Percentiles rank a stretch among this genome's conserved stretches.
These are phyloP conservation scores for Emericellopsis terricola DNA, from an alignment of 495 filamentous ascomycete species.

Conservation along the genomic window DNA sequence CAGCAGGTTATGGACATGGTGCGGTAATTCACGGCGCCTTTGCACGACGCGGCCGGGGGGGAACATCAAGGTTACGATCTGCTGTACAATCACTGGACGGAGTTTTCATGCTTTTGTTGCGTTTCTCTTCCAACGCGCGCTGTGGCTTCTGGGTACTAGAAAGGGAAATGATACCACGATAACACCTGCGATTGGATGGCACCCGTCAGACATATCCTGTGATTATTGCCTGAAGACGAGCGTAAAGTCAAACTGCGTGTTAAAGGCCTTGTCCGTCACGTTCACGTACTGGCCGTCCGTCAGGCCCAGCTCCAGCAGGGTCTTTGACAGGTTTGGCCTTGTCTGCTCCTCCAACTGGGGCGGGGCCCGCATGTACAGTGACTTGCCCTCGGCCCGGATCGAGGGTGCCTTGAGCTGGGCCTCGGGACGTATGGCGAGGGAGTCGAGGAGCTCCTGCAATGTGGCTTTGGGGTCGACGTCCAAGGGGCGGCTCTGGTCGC, in stretches of 20 bases:
- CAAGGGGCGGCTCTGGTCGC: constrained; percentile 57
- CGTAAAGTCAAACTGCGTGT: constrained; percentile 40
- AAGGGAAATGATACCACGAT: neutral
- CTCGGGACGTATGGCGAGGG: constrained; percentile 64
- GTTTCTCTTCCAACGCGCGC: too few species aligned
- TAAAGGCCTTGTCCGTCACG: constrained; percentile 71
- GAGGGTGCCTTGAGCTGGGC: constrained; percentile 82
- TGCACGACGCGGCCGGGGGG: too few species aligned
- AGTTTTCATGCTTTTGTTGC: too few species aligned
- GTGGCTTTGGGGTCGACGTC: constrained; percentile 52
- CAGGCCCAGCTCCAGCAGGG: constrained; percentile 32
- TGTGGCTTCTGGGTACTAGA: neutral
- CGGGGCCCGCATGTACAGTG: constrained; percentile 78
- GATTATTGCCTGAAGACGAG: neutral
- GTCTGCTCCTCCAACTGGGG: constrained; percentile 67
- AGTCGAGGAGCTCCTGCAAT: constrained; percentile 71
- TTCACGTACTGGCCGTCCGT: constrained; percentile 38
- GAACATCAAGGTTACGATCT: too few species aligned
- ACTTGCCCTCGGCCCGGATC: constrained; percentile 60
- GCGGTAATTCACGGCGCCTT: constrained; percentile 4
- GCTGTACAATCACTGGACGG: too few species aligned
- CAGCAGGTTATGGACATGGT: constrained; percentile 32
- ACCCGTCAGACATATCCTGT: too few species aligned
- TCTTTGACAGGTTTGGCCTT: constrained; percentile 61
- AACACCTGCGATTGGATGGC: too few species aligned